A percentile compares a stretch with the other conserved stretches of the same genome.
Evolutionary conservation across 2,329 filamentous ascomycete species (phyloP).

Genomic region (Zymoseptoria passerinii): DNA sequence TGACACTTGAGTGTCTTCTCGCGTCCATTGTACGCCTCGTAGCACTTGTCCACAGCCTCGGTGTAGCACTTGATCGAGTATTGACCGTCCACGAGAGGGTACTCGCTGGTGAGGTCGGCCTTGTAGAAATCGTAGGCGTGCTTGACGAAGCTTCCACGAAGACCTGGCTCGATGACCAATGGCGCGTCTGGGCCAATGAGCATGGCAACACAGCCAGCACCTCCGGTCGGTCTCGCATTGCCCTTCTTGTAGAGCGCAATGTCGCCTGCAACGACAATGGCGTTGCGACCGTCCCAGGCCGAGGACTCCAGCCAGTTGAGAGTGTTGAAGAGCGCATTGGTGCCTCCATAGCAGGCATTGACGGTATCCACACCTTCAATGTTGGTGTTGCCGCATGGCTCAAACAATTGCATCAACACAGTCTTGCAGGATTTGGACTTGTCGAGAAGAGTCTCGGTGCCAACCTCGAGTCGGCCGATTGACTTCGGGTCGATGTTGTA

Average conservation of each 20-base stretch:
- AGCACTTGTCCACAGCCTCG: conserved; percentile 45
- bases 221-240: conserved; percentile 45
- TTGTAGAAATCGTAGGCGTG: conserved; percentile 50
- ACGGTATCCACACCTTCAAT: conserved; percentile 47
- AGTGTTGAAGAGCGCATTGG: conserved; percentile 47
- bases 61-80: conserved; percentile 47
- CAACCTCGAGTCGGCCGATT: conserved; percentile 46
- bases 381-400: conserved; percentile 45
- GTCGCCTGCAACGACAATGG: conserved; percentile 45
- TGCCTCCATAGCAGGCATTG: conserved; percentile 48
- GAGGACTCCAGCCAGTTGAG: conserved; percentile 49
- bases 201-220: conserved; percentile 47
- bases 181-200: conserved; percentile 45
- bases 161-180: conserved; percentile 42
- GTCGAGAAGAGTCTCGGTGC: conserved; percentile 47
- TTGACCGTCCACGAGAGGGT: conserved; percentile 46
- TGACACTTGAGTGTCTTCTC: conserved; percentile 40
- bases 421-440: conserved; percentile 50
- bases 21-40: conserved; percentile 46
- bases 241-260: conserved; percentile 50
- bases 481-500: conserved; percentile 44
- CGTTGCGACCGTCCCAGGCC: conserved; percentile 45
- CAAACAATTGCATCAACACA: conserved; percentile 47
- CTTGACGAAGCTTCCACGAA: conserved; percentile 43
- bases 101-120: conserved; percentile 46